Base-by-base conservation (phyloP, 2,329 filamentous ascomycete genomes). In the Neonectria sp. region DNA sequence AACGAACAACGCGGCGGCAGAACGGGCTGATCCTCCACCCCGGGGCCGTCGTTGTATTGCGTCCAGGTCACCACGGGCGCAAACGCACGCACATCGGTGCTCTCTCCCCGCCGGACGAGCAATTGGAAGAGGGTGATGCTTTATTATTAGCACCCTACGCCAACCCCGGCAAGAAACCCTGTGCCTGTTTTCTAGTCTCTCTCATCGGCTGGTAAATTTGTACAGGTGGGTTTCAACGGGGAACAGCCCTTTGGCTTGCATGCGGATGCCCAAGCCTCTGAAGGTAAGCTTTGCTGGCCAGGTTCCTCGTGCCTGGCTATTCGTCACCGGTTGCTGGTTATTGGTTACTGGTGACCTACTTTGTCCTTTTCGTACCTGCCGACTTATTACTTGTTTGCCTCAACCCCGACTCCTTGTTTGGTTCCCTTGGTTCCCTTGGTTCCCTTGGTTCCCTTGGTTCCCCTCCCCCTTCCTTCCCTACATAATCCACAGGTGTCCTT, bases 201-300 rank as follows among this genome's bases (percentile, higher is more conserved):
- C 35, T 35, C 45, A 53, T 29, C 48, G 24, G n/a, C 13, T 55
- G 24, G 40, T 37, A 3, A 12, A 6, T 33, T 15, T 40, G 37
- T 13, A 40, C 37, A 9, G 33, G 33, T 17, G 7, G 40, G n/a
- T 33, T 15, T 17, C 51, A 24, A 35, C 37, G 15, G 15, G 37
- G 37, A 40, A 40, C 37, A 15, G 37, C 37, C 37, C 37, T 40
- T 40, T 8, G 37, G 15, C 15, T 8, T 40, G 37, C 37, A 40
- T 40, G 37, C 37, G 8, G 15, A 17, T 21, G 6, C 27, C 24
- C 25, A 29, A 4, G 40, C 46, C 45, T 27, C 21, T 25, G 31
- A 43, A 45, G 8, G 40, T 45, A 45, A 45, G 51, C 51, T 53
- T 35, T 53, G 51, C 29, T 35, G 51, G 31, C 51, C 31, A 31